These are phyloP conservation scores for Botrytis squamosa DNA, from an alignment of 2,329 filamentous ascomycete genomes.

Conservation along the genomic window DNA sequence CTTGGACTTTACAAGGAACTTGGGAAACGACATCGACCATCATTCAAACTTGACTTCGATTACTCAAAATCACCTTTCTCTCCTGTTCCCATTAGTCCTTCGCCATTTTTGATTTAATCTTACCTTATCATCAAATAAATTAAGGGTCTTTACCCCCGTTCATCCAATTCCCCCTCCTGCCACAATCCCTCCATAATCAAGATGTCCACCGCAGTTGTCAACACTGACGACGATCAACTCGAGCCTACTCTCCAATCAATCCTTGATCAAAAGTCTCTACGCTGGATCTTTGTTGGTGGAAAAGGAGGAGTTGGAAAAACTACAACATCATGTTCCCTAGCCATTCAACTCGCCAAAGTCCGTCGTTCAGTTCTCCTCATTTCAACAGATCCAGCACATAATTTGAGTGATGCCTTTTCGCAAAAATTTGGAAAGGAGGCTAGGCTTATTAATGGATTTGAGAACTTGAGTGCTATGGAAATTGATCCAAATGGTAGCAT, in stretches of 20 bases:
- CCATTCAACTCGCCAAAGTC: slow-evolving; percentile 93
- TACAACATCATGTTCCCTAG: slow-evolving; percentile 97
- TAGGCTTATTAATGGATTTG: slow-evolving; percentile 84
- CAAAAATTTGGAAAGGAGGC: slow-evolving; percentile 99
- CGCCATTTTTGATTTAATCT: background rate
- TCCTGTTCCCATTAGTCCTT: no score
- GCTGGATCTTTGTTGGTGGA: slow-evolving; percentile 98
- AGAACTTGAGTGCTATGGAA: slow-evolving; percentile 96
- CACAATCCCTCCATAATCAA: background rate
- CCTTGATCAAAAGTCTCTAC: slow-evolving; percentile 89
- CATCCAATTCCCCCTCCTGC: background rate
- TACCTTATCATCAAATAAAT: background rate
- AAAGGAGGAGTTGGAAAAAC: slow-evolving; percentile 99
- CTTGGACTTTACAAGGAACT: background rate
- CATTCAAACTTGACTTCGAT: background rate
- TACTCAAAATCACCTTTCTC: no score
- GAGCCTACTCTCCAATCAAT: slow-evolving; percentile 93
- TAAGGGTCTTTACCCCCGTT: background rate
- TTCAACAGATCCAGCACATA: slow-evolving; percentile 97
- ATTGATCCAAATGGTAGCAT: slow-evolving; percentile 98
- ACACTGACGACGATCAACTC: slow-evolving; percentile 71
- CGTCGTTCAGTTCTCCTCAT: slow-evolving; percentile 96
- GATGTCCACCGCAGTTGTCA: slow-evolving; percentile 48
- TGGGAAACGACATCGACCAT: background rate
- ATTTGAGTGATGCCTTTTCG: slow-evolving; percentile 94